Conservation (phyloP, 2,329 filamentous ascomycete species). For the Fusarium sp. region DNA sequence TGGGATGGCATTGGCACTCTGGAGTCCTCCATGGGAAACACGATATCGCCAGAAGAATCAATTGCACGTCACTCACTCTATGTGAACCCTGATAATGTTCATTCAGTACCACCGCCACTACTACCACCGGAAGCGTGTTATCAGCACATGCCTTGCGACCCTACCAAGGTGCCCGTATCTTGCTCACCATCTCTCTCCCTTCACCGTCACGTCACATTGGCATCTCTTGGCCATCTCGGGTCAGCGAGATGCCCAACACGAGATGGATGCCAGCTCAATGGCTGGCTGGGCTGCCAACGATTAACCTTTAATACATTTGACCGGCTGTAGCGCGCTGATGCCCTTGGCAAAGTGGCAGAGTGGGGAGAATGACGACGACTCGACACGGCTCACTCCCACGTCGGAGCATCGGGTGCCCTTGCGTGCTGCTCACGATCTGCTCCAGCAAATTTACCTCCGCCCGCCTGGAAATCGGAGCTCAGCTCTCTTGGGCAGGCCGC, state of each 20-base stretch:
- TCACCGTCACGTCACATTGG: not conserved
- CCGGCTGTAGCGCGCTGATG: not conserved
- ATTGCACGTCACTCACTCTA: not conserved
- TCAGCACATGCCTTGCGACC: not conserved
- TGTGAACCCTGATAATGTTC: not conserved
- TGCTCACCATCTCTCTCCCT: not conserved
- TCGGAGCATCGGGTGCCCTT: slow-evolving; percentile 1
- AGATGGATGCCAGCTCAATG: not conserved
- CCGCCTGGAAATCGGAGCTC: not conserved
- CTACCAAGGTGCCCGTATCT: not conserved
- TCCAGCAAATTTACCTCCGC: not conserved
- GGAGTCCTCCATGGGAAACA: not conserved
- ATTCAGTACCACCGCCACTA: not conserved
- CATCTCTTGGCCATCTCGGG: not conserved
- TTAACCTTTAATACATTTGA: not conserved
- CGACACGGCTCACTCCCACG: slow-evolving; percentile 1
- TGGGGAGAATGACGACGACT: slow-evolving; percentile 1
- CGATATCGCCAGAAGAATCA: not conserved
- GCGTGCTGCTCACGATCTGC: not conserved
- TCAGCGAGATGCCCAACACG: not conserved
- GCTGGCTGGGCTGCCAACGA: not conserved
- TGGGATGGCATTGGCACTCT: slow-evolving; percentile 2
- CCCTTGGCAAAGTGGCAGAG: not conserved
- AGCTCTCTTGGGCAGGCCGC: not conserved
- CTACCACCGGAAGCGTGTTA: not conserved